These are phyloP conservation scores for Aspergillus avenaceus DNA, from an alignment of 495 filamentous ascomycete species.

Conservation along the genomic window DNA sequence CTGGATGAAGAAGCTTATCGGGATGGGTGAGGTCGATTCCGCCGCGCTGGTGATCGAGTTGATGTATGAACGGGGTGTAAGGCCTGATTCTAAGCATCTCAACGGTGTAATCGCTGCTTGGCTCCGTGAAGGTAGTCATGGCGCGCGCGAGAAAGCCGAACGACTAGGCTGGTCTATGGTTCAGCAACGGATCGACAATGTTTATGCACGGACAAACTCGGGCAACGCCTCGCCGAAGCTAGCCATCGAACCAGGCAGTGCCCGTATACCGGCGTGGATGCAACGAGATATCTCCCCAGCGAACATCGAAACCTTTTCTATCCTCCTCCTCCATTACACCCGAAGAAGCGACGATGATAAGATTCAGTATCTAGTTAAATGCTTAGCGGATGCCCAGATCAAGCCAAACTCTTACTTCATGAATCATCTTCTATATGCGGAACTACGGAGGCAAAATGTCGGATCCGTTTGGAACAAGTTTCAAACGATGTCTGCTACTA, in stretches of 20 bases:
- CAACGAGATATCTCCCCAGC: conserved; percentile 50
- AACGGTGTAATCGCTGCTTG: conserved; percentile 75
- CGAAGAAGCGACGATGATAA: conserved; percentile 52
- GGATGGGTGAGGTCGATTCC: conserved; percentile 63
- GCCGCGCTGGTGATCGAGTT: conserved; percentile 63
- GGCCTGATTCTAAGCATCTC: conserved; percentile 62
- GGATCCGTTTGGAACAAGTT: conserved; percentile 54
- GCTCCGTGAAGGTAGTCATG: conserved; percentile 55
- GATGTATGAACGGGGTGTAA: conserved; percentile 62
- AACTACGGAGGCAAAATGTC: conserved; percentile 49
- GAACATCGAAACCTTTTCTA: conserved; percentile 70
- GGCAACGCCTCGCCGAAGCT: conserved; percentile 14
- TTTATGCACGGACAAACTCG: conserved; percentile 38
- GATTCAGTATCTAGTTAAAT: conserved; percentile 53
- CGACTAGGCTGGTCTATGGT: conserved; percentile 75
- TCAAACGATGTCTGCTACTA: conserved; percentile 36
- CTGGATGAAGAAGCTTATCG: conserved; percentile 78
- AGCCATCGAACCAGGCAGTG: conserved; percentile 13
- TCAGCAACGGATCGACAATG: conserved; percentile 55
- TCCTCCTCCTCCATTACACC: conserved; percentile 69
- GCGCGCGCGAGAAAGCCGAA: conserved; percentile 58
- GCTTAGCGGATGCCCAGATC: conserved; percentile 56
- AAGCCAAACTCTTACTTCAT: conserved; percentile 65
- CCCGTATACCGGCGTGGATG: conserved; percentile 32
- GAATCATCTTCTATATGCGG: conserved; percentile 67